Conservation (phyloP, 2,329 filamentous ascomycete genomes). For the Rugonectria rugulosa region DNA sequence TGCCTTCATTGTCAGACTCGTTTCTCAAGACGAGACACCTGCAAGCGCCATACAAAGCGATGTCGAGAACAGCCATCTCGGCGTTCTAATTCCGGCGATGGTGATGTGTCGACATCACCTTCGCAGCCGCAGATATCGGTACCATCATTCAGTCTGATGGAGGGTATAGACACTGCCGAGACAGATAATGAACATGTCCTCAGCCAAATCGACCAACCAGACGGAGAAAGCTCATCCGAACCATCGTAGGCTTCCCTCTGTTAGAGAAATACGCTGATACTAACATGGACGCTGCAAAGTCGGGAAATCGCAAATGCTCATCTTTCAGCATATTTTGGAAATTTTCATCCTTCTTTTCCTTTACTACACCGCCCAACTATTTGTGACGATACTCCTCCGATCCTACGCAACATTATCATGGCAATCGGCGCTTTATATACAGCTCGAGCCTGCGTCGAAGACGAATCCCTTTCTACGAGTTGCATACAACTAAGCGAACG, state of each 20-base stretch:
- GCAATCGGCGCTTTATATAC: slow-evolving; percentile 33
- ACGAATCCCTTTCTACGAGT: slow-evolving; percentile 7
- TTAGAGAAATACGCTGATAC: neutral
- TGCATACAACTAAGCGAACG: slow-evolving; percentile 21
- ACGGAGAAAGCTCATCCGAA: neutral
- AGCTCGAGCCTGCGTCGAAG: slow-evolving; percentile 14
- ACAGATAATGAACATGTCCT: neutral
- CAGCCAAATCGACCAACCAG: neutral
- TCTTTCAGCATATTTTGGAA: slow-evolving; percentile 32
- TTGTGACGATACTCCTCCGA: slow-evolving; percentile 5
- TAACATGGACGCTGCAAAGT: neutral
- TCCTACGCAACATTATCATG: slow-evolving; percentile 22
- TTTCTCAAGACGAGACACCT: slow-evolving; percentile 30
- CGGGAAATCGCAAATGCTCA: neutral
- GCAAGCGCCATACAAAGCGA: slow-evolving; percentile 27
- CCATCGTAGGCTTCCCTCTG: neutral
- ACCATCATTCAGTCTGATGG: neutral
- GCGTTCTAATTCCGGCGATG: neutral
- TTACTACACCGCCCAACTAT: slow-evolving; percentile 31
- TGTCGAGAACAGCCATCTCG: slow-evolving; percentile 14
- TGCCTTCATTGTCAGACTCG: slow-evolving; percentile 28
- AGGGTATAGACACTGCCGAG: neutral
- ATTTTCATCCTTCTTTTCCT: slow-evolving; percentile 35
- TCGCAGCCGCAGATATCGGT: neutral
- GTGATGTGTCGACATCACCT: neutral